Evolutionary conservation across 2,329 filamentous ascomycete species (phyloP), one percentile per base, ranked within the genome.

Genomic region (Periconia digitata): DNA sequence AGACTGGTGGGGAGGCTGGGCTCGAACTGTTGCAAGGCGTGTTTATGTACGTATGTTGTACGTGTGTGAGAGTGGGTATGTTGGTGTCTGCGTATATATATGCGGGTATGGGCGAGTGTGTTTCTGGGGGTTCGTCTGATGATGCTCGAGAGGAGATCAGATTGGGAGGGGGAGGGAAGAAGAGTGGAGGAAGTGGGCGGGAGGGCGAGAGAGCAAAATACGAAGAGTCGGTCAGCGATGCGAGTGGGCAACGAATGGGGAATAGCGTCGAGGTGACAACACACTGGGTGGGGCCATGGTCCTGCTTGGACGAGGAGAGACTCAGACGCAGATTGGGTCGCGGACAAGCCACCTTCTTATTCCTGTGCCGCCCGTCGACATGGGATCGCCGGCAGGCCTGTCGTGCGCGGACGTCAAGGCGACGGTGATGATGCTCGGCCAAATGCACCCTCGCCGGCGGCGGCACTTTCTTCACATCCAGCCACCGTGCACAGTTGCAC

Each of bases 261-360:
- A 41, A 52, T 59, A 59, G 58, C 54, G 56, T 55, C 23, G 59
- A 51, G 62, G 54, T 70, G 68, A 64, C 67, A 70, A 69, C 67
- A 64, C 67, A 70, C 66, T 56, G 56, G 60, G 60, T 59, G 63
- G 66, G 66, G 63, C 68, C 65, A 63, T 63, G 50, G 47, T 55
- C 54, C 54, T 55, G 56, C 51, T 59, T 57, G 53, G 41, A 15
- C 27, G 3, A 5, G 27, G n/a, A 17, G n/a, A 23, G 16, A 21
- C 51, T 59, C 60, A 53, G 56, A 59, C 59, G 59, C 58, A 64
- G 63, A 70, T 69, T 69, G 63, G 40, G 54, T 51, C 44, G 61
- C 64, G 64, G 64, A 60, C 56, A 54, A 40, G 61, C 60, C 58
- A 63, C 60, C 59, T 53, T 67, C 63, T 71, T 71, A 69, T 70